These are phyloP conservation scores for Psophocarpus tetragonolobus DNA, from an alignment of 306 rosid genomes.

Conservation along the genomic window DNA sequence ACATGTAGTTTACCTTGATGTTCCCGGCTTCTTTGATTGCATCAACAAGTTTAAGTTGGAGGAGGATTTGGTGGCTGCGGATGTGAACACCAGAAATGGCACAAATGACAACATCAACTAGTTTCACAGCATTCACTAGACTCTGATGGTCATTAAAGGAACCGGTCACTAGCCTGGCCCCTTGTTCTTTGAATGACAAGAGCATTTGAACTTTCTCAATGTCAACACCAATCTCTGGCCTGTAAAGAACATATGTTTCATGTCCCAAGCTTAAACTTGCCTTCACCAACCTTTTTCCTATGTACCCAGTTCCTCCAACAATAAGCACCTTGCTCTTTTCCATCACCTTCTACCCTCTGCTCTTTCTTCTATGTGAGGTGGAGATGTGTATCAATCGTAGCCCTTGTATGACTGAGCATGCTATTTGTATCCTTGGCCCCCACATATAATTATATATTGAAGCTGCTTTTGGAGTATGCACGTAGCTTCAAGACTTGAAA, in stretches of 20 bases:
- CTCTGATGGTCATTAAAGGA: conserved; percentile 53
- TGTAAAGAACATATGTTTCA: conserved; percentile 56
- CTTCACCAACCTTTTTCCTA: conserved; percentile 75
- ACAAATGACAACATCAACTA: conserved; percentile 68
- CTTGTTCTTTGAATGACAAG: conserved; percentile 58
- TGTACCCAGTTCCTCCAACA: conserved; percentile 80
- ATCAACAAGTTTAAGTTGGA: conserved; percentile 69
- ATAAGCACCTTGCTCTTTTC: conserved; percentile 60
- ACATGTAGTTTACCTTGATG: conserved; percentile 50
- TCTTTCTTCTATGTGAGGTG: neutral
- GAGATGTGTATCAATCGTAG: neutral
- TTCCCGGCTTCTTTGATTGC: conserved; percentile 77
- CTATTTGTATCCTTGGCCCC: neutral
- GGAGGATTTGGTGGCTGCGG: conserved; percentile 66
- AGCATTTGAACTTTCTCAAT: conserved; percentile 70
- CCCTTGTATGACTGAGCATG: neutral
- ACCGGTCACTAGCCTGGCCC: conserved; percentile 56
- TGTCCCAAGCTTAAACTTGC: conserved; percentile 60
- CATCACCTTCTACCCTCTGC: conserved; percentile 15
- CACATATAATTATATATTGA: neutral
- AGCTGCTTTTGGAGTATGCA: neutral
- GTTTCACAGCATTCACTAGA: conserved; percentile 63
- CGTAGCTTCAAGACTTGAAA: neutral
- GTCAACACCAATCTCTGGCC: conserved; percentile 74
- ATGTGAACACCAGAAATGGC: conserved; percentile 75